phyloP scores from a whole-genome alignment of 202 grass and related monocot species.

The Zizania palustris region DNA sequence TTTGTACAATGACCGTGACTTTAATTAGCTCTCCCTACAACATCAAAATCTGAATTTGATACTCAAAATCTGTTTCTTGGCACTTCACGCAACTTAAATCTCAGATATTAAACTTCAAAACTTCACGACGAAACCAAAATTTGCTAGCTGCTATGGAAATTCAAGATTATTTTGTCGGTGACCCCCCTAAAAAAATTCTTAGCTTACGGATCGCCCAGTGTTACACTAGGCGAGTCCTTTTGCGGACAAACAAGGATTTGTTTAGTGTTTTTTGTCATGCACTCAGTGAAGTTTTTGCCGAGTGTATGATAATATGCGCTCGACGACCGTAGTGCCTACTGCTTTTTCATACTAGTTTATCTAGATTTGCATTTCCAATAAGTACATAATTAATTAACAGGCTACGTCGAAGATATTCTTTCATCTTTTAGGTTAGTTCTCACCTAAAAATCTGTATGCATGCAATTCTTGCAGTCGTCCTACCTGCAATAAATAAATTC shows the following conservation, averaged over 20 bases:
- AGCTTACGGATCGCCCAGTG: too few relatives aligned
- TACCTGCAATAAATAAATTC: neutral
- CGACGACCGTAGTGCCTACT: too few relatives aligned
- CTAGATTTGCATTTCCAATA: neutral
- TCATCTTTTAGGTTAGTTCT: neutral
- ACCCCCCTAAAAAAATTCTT: too few relatives aligned
- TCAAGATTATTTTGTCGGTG: too few relatives aligned
- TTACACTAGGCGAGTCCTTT: too few relatives aligned
- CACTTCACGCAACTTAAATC: neutral
- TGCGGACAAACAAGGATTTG: too few relatives aligned
- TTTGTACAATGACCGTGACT: too few relatives aligned
- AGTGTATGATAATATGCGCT: too few relatives aligned
- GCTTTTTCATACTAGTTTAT: neutral
- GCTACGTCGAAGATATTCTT: neutral
- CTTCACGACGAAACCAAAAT: too few relatives aligned
- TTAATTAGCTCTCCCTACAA: neutral
- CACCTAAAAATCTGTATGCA: slow-evolving; percentile 21
- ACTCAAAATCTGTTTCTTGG: neutral
- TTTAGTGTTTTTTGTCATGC: too few relatives aligned
- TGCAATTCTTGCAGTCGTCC: neutral
- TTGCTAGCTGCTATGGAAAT: too few relatives aligned
- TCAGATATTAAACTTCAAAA: neutral
- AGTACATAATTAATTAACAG: neutral
- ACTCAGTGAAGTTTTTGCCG: too few relatives aligned
- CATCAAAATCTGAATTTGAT: neutral